Evolutionary conservation across 306 rosid genomes (phyloP).

Genomic region (Ochetophila trinervis): DNA sequence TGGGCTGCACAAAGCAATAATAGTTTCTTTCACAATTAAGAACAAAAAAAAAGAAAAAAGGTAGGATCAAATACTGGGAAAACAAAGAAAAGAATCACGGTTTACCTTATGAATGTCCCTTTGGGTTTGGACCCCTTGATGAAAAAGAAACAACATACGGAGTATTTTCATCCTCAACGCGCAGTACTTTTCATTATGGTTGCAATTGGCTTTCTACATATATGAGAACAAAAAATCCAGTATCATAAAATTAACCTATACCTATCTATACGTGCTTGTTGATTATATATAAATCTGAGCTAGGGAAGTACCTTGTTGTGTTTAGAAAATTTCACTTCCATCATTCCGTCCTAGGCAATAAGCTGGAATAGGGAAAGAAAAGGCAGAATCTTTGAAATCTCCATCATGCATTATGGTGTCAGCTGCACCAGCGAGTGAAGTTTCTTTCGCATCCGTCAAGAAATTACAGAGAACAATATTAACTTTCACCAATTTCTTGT

Average conservation of each 20-base stretch:
- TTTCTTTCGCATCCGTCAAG: background rate
- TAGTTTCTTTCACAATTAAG: background rate
- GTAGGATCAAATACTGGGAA: too few species aligned
- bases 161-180: constrained; percentile 21
- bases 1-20: constrained; percentile 21
- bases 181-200: constrained; percentile 20
- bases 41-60: background rate
- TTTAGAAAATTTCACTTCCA: background rate
- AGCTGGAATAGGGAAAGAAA: background rate
- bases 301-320: background rate
- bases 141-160: constrained; percentile 36
- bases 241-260: too few species aligned
- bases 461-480: constrained; percentile 14
- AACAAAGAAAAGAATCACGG: background rate
- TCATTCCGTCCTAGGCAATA: background rate
- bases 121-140: constrained; percentile 30
- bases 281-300: too few species aligned
- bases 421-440: background rate
- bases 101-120: constrained; percentile 25
- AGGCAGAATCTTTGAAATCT: background rate
- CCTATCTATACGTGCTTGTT: too few species aligned
- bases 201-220: constrained; percentile 10
- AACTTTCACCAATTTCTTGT: background rate
- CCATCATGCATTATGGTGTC: constrained; percentile 14
- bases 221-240: too few species aligned